Percentiles rank a stretch among this genome's conserved stretches.
phyloP scores from a whole-genome alignment of 1,284 basidiomycete species.

The Tremellales sp. region DNA sequence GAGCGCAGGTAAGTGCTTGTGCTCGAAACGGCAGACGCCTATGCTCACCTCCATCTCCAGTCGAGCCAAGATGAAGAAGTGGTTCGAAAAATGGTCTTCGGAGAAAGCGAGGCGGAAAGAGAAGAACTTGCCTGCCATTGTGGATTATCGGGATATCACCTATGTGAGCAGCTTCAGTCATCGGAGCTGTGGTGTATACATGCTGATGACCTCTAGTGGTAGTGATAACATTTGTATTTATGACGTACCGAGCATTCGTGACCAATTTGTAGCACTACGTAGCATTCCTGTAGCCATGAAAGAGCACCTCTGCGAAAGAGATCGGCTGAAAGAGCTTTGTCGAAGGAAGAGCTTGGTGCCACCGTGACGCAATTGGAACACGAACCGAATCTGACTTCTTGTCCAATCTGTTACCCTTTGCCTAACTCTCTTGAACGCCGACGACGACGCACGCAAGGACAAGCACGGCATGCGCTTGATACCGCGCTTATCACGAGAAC shows the following conservation, averaged over 20 bases:
- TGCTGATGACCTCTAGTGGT: neutral
- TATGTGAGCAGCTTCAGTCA: slow-evolving; percentile 33
- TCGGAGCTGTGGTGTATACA: neutral
- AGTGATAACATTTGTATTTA: neutral
- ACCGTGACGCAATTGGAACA: no score
- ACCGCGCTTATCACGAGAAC: no score
- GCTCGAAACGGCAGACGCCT: neutral
- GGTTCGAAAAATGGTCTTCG: slow-evolving; percentile 73
- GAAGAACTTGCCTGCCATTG: slow-evolving; percentile 49
- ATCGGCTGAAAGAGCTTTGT: no score
- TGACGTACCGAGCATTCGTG: no score
- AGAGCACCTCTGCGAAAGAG: no score
- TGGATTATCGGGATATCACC: slow-evolving; percentile 56
- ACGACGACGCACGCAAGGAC: no score
- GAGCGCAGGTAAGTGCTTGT: slow-evolving; percentile 53
- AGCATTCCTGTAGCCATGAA: neutral
- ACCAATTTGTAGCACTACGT: no score
- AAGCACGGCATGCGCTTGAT: no score
- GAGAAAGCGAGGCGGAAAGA: slow-evolving; percentile 64
- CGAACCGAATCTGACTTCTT: no score
- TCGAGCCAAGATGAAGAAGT: slow-evolving; percentile 75
- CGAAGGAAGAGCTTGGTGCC: no score
- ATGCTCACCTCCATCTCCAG: slow-evolving; percentile 40
- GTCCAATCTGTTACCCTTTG: no score
- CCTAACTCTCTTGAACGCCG: no score